Base-by-base conservation (phyloP, 495 filamentous ascomycete species). In the Lentithecium fluviatile region DNA sequence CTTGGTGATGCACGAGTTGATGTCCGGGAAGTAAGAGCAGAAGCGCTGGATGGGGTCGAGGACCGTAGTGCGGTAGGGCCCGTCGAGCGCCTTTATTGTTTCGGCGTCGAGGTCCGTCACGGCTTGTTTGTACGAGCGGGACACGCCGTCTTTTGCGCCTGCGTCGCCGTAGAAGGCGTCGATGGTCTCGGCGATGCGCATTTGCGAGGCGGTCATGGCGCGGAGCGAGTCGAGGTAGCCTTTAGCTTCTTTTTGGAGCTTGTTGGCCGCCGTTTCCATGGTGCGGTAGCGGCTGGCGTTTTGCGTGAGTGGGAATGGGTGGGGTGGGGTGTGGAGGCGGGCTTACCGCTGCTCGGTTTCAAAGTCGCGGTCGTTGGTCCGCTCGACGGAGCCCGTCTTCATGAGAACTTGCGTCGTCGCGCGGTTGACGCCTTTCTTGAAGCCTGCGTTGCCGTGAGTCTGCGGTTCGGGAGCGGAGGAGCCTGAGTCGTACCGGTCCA, bases 321-420 rank as follows among this genome's bases (percentile, higher is more conserved):
- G 8, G 10, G 57, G 21, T 1, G 12, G 37, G 47, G 52, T 45
- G 8, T 15, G 19, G 25, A 43, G 36, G 29, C 11, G 23, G 42
- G 56, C 79, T 49, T 79, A 92, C 86, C 93, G 85, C 74, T 96
- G 91, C 74, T 98, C 95, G 34, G 97, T 93, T 75, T 97, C 94
- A 75, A 97, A 98, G 72, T 97, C 94, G 43, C 95, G 89, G 75
- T 98, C 95, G 72, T 90, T 96, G 1, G 94, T 97, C 75, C 93
- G 88, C 74, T 98, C 94, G 61, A 98, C 95, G 79, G 96, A 94
- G 45, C 94, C 90, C 19, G 94, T 92, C 81, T 97, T 98, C 94
- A 98, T 97, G 91, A 98, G 97, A 55, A 97, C 93, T 86, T 96
- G 93, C 73, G 95, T 97, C 75, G 92, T 96, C 60, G 94, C 93